These are phyloP conservation scores for Cladophialophora psammophila DNA, from an alignment of 2,329 filamentous ascomycete species.

Conservation along the genomic window DNA sequence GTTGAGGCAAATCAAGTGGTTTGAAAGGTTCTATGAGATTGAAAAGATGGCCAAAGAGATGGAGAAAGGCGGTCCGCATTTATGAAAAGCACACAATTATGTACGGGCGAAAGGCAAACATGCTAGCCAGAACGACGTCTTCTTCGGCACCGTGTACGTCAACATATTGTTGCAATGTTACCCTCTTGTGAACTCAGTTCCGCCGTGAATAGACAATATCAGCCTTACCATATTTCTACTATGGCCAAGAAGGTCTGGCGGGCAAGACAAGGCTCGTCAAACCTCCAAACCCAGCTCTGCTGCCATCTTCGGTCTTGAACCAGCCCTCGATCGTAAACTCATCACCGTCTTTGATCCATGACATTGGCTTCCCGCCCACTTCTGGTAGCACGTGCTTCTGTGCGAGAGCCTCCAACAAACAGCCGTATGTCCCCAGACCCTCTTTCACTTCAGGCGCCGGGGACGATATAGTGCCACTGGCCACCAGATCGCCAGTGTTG, in stretches of 20 bases:
- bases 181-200: too few relatives aligned
- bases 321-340: slow-evolving; percentile 25
- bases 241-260: slow-evolving; percentile 12
- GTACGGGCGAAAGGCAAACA: too few relatives aligned
- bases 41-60: slow-evolving; percentile 19
- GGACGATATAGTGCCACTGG: slow-evolving; percentile 19
- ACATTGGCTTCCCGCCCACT: slow-evolving; percentile 9
- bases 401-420: slow-evolving; percentile 12
- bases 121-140: too few relatives aligned
- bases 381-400: slow-evolving; percentile 11
- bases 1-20: slow-evolving; percentile 15
- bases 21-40: slow-evolving; percentile 22
- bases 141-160: too few relatives aligned
- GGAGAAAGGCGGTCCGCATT: too few relatives aligned
- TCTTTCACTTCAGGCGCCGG: slow-evolving; percentile 15
- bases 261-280: slow-evolving; percentile 16
- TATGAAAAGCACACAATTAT: too few relatives aligned
- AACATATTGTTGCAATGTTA: too few relatives aligned
- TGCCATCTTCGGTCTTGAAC: slow-evolving; percentile 23
- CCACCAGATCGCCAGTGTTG: slow-evolving; percentile 20
- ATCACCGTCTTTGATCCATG: slow-evolving; percentile 26
- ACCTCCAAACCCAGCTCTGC: slow-evolving; percentile 18
- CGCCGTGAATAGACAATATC: too few relatives aligned
- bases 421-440: slow-evolving; percentile 14
- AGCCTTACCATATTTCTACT: not conserved